Evolutionary conservation across 1,284 basidiomycete genomes (phyloP).

Genomic region (Cryptococcus amylolentus): DNA sequence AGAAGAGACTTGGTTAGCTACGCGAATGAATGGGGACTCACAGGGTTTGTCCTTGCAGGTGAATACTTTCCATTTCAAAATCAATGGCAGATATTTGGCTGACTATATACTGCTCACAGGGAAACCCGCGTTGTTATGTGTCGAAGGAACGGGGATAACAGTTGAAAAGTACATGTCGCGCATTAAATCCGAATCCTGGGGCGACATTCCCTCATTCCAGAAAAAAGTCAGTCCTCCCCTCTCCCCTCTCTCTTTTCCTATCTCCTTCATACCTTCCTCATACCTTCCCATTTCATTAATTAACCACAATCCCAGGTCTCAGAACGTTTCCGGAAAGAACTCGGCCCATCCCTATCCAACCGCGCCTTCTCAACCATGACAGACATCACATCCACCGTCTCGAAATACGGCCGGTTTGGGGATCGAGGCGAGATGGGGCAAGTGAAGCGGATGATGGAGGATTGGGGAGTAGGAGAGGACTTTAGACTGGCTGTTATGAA

Average conservation of each 20-base stretch:
- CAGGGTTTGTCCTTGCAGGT: constrained; percentile 51
- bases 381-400: constrained; percentile 49
- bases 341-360: constrained; percentile 12
- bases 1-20: constrained; percentile 48
- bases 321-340: constrained; percentile 46
- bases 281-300: background rate
- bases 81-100: background rate
- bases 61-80: constrained; percentile 4
- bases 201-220: constrained; percentile 52
- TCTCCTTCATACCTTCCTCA: background rate
- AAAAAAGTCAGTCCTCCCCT: constrained; percentile 43
- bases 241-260: background rate
- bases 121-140: constrained; percentile 51
- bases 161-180: constrained; percentile 49
- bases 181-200: constrained; percentile 52
- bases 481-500: constrained; percentile 46
- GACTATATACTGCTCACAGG: constrained; percentile 23
- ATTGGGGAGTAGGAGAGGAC: constrained; percentile 49
- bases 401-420: constrained; percentile 45
- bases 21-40: constrained; percentile 43
- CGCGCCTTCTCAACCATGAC: constrained; percentile 47
- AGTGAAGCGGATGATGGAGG: constrained; percentile 47
- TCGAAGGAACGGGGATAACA: constrained; percentile 46
- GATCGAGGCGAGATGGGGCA: constrained; percentile 52
- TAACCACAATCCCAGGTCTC: constrained; percentile 38